Percentiles rank a stretch among this genome's conserved stretches.
Conservation (phyloP, 768 basidiomycete species). For the Tylopilus plumbeoviolaceoides region DNA sequence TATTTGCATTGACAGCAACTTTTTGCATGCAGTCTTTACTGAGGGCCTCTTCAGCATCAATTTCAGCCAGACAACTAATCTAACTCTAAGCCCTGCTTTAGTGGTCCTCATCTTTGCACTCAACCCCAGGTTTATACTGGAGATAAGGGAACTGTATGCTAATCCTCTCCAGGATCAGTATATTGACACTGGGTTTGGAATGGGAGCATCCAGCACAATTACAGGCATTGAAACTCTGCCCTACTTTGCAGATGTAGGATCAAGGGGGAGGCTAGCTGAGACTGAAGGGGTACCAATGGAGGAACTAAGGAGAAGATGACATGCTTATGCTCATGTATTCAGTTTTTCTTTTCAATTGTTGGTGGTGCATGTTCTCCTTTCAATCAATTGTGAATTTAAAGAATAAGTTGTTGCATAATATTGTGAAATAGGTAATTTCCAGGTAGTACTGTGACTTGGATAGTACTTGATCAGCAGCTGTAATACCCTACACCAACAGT, state of each 20-base stretch:
- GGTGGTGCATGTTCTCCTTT: too few relatives aligned
- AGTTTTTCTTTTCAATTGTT: too few relatives aligned
- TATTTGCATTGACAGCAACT: background rate
- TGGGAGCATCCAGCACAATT: background rate
- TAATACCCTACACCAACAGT: too few relatives aligned
- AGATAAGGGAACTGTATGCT: constrained; percentile 1
- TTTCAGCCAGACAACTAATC: background rate
- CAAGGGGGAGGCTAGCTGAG: background rate
- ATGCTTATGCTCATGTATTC: too few relatives aligned
- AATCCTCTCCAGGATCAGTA: background rate
- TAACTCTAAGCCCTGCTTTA: background rate
- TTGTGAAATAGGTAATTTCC: too few relatives aligned
- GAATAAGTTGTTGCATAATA: too few relatives aligned
- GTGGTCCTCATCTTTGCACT: background rate
- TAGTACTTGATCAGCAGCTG: too few relatives aligned
- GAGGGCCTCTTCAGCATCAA: background rate
- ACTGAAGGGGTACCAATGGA: background rate
- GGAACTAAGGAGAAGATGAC: too few relatives aligned
- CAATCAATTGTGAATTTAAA: too few relatives aligned
- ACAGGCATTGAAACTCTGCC: background rate
- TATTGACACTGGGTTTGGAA: constrained; percentile 8
- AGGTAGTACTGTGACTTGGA: too few relatives aligned
- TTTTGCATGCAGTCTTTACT: background rate
- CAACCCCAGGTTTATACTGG: constrained; percentile 8
- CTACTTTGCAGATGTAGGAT: background rate